Base-by-base conservation (phyloP, 768 basidiomycete species). In the Tricholoma sp. region DNA sequence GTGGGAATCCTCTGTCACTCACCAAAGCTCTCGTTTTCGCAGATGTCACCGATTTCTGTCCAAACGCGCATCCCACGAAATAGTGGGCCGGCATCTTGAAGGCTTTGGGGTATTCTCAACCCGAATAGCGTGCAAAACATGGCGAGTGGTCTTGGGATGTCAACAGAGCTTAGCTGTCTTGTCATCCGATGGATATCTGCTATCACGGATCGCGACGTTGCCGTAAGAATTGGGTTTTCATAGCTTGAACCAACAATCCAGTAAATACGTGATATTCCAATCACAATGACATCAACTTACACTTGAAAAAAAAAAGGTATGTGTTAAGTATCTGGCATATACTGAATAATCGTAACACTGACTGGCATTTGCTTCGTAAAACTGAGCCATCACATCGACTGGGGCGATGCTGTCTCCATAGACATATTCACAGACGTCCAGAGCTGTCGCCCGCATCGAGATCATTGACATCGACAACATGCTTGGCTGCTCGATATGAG, bases 21-120 rank as follows among this genome's bases (percentile, higher is more conserved):
- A 89, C 89, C 89, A 65, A 89, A 92, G 60, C 82, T 86, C 62
- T 91, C 90, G 65, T 78, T 86, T 70, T 91, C 89, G 62, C 81
- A 86, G 49, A 90, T 75, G 59, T 91, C 88, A 36, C 81, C 80
- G 39, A 91, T 74, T 61, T 91, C 88, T 4, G 81, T 84, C 89
- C 89, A 91, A 37, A 86, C 78, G 31, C 83, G 79, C 54, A 88
- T 58, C 5, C 80, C 85, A 59, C 78, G 82, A 67, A 89, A 88
- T 68, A 85, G 79, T 13, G 79, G 70, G 34, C 72, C 73, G 48
- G 59, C 53, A 11, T 66, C 70, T 42, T 75, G 74, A 28, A 52
- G 34, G 4, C 52, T 47, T 48, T 56, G 52, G 11, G 60, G 55
- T 3, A 63, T 20, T 29, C 57, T 57, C 4, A 81, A 60, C 10